A percentile compares a stretch with the other conserved stretches of the same genome.
Conservation (phyloP, 352 stramenopile genomes). For the Phytophthora ramorum region DNA sequence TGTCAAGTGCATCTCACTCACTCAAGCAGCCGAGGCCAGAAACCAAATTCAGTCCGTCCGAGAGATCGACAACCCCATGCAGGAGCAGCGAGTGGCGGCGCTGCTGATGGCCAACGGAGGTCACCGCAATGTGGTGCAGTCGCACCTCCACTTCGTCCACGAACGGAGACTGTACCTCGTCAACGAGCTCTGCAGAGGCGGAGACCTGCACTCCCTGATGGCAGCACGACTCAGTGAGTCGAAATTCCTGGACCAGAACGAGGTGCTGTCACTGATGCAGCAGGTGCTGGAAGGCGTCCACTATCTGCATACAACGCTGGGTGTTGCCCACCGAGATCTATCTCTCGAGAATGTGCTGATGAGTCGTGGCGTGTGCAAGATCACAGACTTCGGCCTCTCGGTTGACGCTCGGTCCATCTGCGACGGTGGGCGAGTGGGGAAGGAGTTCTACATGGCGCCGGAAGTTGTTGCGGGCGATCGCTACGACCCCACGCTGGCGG, state of each 20-base stretch:
- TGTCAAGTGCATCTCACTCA: conserved; percentile 45
- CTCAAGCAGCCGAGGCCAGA: conserved; percentile 13
- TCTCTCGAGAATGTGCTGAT: conserved; percentile 67
- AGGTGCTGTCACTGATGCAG: conserved; percentile 44
- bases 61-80: conserved; percentile 37
- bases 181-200: conserved; percentile 55
- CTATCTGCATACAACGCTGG: conserved; percentile 48
- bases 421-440: conserved; percentile 50
- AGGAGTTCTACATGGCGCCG: no score
- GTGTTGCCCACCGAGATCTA: conserved; percentile 57
- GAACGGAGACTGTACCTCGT: conserved; percentile 41
- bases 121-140: conserved; percentile 46
- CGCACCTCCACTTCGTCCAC: conserved; percentile 33
- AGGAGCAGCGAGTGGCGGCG: conserved; percentile 25
- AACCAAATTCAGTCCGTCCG: conserved; percentile 11
- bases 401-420: conserved; percentile 23
- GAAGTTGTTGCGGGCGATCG: conserved; percentile 36
- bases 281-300: conserved; percentile 50
- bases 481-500: conserved; percentile 56
- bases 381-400: conserved; percentile 66
- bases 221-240: conserved; percentile 5
- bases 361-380: conserved; percentile 44
- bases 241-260: conserved; percentile 20
- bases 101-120: conserved; percentile 22
- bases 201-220: conserved; percentile 54